These are phyloP conservation scores for Candida broadrunensis DNA, from an alignment of 805 yeast genomes.

Conservation along the genomic window DNA sequence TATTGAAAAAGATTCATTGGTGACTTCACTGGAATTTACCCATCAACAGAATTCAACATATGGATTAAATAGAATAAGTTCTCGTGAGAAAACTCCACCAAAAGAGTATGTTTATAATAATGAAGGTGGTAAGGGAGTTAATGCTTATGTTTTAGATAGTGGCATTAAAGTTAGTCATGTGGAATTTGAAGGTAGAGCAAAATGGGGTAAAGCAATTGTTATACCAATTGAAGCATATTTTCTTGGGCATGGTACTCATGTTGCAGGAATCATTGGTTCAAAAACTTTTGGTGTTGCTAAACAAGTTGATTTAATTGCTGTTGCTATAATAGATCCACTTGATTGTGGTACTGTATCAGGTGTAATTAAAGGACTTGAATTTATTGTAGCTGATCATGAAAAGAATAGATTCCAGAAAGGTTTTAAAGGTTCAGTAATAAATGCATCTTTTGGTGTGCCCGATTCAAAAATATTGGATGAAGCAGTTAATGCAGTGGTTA, in stretches of 20 bases:
- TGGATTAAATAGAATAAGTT: constrained; percentile 35
- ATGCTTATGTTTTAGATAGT: constrained; percentile 78
- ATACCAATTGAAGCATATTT: constrained; percentile 46
- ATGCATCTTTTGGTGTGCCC: constrained; percentile 62
- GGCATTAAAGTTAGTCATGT: constrained; percentile 62
- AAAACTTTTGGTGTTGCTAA: constrained; percentile 80
- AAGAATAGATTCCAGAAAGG: constrained; percentile 28
- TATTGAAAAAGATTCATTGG: constrained; percentile 42
- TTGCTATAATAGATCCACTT: constrained; percentile 34
- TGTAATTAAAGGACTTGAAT: constrained; percentile 38
- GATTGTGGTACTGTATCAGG: constrained; percentile 38
- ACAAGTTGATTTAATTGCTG: constrained; percentile 35
- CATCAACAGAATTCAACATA: constrained; percentile 36
- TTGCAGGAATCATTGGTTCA: constrained; percentile 85
- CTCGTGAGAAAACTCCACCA: constrained; percentile 22
- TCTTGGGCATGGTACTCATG: constrained; percentile 91
- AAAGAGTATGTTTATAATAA: constrained; percentile 30
- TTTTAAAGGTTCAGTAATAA: constrained; percentile 58
- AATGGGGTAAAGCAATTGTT: constrained; percentile 42
- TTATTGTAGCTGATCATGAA: constrained; percentile 33
- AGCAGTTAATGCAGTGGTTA: constrained; percentile 58
- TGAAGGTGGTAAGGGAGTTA: constrained; percentile 47
- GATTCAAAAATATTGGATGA: constrained; percentile 51
- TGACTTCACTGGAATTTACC: constrained; percentile 24
- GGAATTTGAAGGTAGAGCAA: constrained; percentile 62